Evolutionary conservation across 495 filamentous ascomycete species (phyloP).

Genomic region (Xylaria intraflava): DNA sequence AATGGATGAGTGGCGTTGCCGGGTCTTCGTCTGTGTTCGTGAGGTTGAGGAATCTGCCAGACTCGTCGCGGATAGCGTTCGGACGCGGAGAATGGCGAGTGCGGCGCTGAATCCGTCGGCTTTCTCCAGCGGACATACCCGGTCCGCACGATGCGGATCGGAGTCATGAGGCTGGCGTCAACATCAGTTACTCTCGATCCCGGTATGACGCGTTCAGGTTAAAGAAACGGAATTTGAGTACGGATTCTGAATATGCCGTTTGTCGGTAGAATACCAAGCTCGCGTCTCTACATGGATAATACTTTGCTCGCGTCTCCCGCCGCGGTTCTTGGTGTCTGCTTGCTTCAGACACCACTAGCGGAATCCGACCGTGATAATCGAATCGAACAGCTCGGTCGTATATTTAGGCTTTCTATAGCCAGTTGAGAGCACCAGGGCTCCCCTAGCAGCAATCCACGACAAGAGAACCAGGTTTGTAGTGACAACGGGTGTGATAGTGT

Average conservation of each 20-base stretch:
- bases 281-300: constrained; percentile 35
- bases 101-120: constrained; percentile 36
- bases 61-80: constrained; percentile 43
- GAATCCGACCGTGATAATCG: too few relatives aligned
- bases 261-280: constrained; percentile 5
- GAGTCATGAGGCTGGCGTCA: constrained; percentile 23
- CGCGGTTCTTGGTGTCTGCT: constrained; percentile 26
- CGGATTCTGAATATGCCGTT: background rate
- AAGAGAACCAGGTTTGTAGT: background rate
- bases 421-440: background rate
- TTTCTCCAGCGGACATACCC: constrained; percentile 27
- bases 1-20: constrained; percentile 27
- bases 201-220: constrained; percentile 5
- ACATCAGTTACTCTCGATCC: constrained; percentile 37
- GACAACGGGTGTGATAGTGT: background rate
- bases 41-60: constrained; percentile 37
- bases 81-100: constrained; percentile 38
- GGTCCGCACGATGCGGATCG: constrained; percentile 23
- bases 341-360: too few relatives aligned
- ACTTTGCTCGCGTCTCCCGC: constrained; percentile 25
- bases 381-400: constrained; percentile 21
- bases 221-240: background rate
- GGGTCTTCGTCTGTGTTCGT: constrained; percentile 34
- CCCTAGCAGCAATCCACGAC: background rate
- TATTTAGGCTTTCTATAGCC: constrained; percentile 24